phyloP scores from a whole-genome alignment of 176 grass and related monocot species.

The Pharus latifolius region DNA sequence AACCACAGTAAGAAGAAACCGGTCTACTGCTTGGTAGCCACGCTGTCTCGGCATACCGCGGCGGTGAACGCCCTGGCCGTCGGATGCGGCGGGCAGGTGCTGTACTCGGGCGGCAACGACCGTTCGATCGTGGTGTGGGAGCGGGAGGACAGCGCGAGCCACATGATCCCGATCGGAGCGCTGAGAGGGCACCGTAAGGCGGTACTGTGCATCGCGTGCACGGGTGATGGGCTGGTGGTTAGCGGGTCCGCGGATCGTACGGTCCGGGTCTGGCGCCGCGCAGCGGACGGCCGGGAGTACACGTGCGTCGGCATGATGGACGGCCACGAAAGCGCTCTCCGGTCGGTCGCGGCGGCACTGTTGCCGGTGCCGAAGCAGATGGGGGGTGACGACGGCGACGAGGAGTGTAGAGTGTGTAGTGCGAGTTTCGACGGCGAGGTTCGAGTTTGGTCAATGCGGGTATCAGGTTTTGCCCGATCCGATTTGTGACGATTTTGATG shows the following conservation, averaged over 20 bases:
- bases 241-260: constrained; percentile 75
- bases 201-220: constrained; percentile 58
- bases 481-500: constrained; percentile 19
- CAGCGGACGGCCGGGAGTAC: constrained; percentile 28
- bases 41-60: constrained; percentile 52
- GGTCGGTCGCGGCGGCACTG: constrained; percentile 38
- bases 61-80: constrained; percentile 80
- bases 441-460: constrained; percentile 53
- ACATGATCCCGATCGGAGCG: constrained; percentile 53
- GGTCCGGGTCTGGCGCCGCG: constrained; percentile 64
- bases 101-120: constrained; percentile 76
- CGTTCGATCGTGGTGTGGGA: constrained; percentile 79
- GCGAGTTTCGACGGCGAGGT: constrained; percentile 77
- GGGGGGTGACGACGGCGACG: background rate
- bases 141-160: constrained; percentile 66
- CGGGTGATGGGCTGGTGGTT: constrained; percentile 44
- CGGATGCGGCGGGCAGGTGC: constrained; percentile 21
- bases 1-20: background rate
- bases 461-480: constrained; percentile 14
- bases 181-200: constrained; percentile 61
- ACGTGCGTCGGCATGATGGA: constrained; percentile 54
- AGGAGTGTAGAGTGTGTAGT: constrained; percentile 64
- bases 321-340: constrained; percentile 32
- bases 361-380: background rate
- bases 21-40: constrained; percentile 40